Percentiles rank a stretch among this genome's conserved stretches.
These are phyloP conservation scores for Neofusicoccum ribis DNA, from an alignment of 2,329 filamentous ascomycete genomes.

Conservation along the genomic window DNA sequence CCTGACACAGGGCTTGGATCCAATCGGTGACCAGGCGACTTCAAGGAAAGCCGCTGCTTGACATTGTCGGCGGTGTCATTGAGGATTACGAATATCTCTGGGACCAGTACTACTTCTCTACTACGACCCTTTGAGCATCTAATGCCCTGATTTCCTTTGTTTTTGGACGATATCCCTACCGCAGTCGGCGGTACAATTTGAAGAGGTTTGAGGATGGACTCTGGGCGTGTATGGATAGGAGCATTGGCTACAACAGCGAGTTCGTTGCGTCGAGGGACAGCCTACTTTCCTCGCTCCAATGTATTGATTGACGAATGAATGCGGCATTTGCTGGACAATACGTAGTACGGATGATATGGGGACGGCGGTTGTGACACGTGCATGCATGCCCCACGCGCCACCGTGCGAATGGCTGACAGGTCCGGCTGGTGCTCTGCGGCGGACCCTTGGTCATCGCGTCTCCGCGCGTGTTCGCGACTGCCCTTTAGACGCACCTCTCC, in stretches of 20 bases:
- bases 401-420: no score
- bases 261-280: not conserved
- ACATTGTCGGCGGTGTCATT: constrained; percentile 79
- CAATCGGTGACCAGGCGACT: constrained; percentile 72
- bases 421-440: no score
- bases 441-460: no score
- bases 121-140: constrained; percentile 52
- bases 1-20: constrained; percentile 52
- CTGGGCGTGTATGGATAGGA: not conserved
- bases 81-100: constrained; percentile 98
- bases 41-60: constrained; percentile 70
- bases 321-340: no score
- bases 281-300: no score
- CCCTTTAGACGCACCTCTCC: no score
- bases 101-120: constrained; percentile 95
- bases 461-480: no score
- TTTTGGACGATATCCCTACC: constrained; percentile 18
- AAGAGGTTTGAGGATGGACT: not conserved
- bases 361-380: no score
- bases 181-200: not conserved
- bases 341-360: no score
- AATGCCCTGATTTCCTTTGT: not conserved
- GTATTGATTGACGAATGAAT: no score
- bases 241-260: not conserved
- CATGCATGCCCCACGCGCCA: no score